Evolutionary conservation across 257 asterid genomes (phyloP).

Genomic region (Anisodus acutangulus): DNA sequence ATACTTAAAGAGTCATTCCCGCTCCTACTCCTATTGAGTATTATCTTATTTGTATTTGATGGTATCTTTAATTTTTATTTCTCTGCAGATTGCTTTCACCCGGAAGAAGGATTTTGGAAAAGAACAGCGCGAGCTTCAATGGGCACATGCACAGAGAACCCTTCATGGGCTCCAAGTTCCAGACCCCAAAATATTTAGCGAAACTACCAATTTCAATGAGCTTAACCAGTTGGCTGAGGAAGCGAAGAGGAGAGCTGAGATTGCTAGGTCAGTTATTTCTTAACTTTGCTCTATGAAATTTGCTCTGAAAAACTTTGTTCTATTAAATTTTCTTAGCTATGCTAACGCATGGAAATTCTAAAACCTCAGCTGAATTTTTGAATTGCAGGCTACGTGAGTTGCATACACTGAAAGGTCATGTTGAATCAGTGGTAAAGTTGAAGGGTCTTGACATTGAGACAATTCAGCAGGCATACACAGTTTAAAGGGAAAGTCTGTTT

Average conservation of each 20-base stretch:
- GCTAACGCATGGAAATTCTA: background rate
- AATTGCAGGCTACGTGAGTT: constrained; percentile 75
- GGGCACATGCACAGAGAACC: constrained; percentile 99
- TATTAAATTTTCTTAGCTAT: background rate
- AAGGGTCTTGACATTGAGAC: constrained; percentile 97
- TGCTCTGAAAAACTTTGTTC: background rate
- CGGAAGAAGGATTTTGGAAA: constrained; percentile 93
- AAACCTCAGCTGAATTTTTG: background rate
- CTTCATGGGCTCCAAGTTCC: constrained; percentile 97
- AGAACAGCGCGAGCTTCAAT: constrained; percentile 91
- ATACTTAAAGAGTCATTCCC: background rate
- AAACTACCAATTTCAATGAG: constrained; percentile 72
- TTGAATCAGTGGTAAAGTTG: constrained; percentile 89
- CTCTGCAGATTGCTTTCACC: constrained; percentile 86
- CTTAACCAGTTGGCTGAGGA: constrained; percentile 98
- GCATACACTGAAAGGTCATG: constrained; percentile 90
- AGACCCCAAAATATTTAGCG: constrained; percentile 78
- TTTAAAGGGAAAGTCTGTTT: constrained; percentile 46
- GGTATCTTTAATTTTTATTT: background rate
- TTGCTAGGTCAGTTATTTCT: constrained; percentile 63
- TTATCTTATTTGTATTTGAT: background rate
- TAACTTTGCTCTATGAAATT: too few relatives aligned
- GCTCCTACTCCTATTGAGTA: background rate
- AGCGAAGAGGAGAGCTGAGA: constrained; percentile 95
- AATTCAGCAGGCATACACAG: constrained; percentile 92